These are phyloP conservation scores for Globisporangium rhizosaccharum DNA, from an alignment of 352 stramenopile species.

Conservation along the genomic window DNA sequence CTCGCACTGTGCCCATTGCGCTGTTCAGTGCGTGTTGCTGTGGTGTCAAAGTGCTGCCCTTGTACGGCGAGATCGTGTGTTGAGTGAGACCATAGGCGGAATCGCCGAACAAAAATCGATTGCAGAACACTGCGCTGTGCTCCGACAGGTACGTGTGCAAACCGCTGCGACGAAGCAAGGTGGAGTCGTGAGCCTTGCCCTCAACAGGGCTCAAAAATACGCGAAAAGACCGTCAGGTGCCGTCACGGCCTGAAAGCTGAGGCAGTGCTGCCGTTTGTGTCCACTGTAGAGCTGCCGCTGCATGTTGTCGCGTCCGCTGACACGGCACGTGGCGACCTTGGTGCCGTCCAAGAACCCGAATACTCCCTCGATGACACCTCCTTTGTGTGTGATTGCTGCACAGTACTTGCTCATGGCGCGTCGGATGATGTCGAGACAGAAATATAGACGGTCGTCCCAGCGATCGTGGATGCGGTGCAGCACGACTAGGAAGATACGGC, in stretches of 20 bases:
- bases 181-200: not conserved
- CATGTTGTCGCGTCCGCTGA: not conserved
- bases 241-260: constrained; percentile 1
- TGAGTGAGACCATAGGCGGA: not conserved
- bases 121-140: not conserved
- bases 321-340: not conserved
- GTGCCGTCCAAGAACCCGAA: not conserved
- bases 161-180: not conserved
- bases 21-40: not conserved
- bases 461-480: not conserved
- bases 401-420: not conserved
- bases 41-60: not conserved
- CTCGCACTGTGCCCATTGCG: not conserved
- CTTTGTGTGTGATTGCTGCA: not conserved
- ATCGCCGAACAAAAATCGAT: not conserved
- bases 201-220: not conserved
- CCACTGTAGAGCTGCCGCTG: not conserved
- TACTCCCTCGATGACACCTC: not conserved
- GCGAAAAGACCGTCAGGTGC: not conserved
- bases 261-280: not conserved
- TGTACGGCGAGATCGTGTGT: not conserved
- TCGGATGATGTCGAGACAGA: not conserved
- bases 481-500: not conserved
- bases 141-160: not conserved
- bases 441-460: not conserved